These are phyloP conservation scores for Linderniella brevidens DNA, from an alignment of 257 asterid genomes.

Conservation along the genomic window DNA sequence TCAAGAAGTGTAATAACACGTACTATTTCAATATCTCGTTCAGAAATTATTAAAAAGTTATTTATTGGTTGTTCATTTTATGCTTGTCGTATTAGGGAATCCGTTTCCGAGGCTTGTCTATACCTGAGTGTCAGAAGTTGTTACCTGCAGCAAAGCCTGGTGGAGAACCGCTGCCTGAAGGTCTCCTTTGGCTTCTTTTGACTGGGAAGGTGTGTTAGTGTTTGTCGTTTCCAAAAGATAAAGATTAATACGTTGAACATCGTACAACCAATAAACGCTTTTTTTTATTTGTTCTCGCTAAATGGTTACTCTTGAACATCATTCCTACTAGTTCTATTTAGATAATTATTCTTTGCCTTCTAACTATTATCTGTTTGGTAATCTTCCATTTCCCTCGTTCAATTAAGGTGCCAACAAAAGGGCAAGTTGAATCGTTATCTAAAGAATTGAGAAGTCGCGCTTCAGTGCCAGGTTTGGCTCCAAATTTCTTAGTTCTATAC, in stretches of 20 bases:
- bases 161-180: slow-evolving; percentile 98
- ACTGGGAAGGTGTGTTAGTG: slow-evolving; percentile 65
- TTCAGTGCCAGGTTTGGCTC: slow-evolving; percentile 36
- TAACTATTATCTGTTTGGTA: background rate
- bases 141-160: slow-evolving; percentile 82
- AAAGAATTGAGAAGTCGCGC: slow-evolving; percentile 87
- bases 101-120: slow-evolving; percentile 88
- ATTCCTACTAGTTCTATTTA: background rate
- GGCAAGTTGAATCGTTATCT: slow-evolving; percentile 78
- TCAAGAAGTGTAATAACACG: slow-evolving; percentile 1
- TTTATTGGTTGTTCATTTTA: slow-evolving; percentile 3
- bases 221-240: background rate
- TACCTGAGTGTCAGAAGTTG: slow-evolving; percentile 92
- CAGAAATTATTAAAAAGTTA: background rate
- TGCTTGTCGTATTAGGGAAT: slow-evolving; percentile 48
- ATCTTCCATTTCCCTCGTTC: slow-evolving; percentile 8
- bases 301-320: too few species aligned
- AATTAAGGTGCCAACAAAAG: slow-evolving; percentile 75
- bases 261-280: background rate
- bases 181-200: slow-evolving; percentile 97
- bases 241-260: background rate
- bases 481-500: too few species aligned
- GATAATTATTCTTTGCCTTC: background rate
- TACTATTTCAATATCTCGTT: background rate
- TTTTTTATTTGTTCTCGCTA: background rate